Percentiles rank a stretch among this genome's conserved stretches.
phyloP scores from a whole-genome alignment of 495 filamentous ascomycete species.

The Penicillium robsamsonii region DNA sequence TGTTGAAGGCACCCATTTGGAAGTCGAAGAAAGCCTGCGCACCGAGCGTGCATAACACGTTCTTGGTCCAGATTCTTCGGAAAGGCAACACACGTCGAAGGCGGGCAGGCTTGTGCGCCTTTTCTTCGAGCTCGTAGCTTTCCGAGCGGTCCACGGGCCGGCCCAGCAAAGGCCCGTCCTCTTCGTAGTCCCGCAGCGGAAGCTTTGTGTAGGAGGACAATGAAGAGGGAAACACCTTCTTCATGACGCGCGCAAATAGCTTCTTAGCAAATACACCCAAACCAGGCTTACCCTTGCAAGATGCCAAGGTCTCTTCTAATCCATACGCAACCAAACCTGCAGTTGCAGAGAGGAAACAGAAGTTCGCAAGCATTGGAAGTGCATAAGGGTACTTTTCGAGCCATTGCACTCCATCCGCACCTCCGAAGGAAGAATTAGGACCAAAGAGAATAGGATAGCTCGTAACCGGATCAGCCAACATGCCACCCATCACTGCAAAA shows the following conservation, averaged over 20 bases:
- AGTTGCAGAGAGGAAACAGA: conserved; percentile 57
- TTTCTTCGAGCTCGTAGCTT: conserved; percentile 45
- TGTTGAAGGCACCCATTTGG: conserved; percentile 79
- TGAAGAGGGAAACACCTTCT: conserved; percentile 31
- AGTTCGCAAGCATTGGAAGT: conserved; percentile 71
- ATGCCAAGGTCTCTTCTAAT: conserved; percentile 60
- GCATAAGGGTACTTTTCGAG: conserved; percentile 70
- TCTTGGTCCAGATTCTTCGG: conserved; percentile 74
- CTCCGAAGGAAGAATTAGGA: conserved; percentile 49
- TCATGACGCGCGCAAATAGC: conserved; percentile 30
- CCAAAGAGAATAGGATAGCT: conserved; percentile 69
- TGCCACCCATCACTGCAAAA: conserved; percentile 60
- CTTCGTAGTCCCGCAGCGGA: conserved; percentile 39
- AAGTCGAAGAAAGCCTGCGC: conserved; percentile 70
- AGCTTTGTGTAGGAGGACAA: conserved; percentile 38
- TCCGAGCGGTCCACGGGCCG: conserved; percentile 27
- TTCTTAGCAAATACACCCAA: conserved; percentile 35
- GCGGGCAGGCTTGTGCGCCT: conserved; percentile 31
- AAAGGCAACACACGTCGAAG: conserved; percentile 55
- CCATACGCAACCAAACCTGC: conserved; percentile 58
- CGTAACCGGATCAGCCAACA: conserved; percentile 70
- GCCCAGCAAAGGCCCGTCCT: conserved; percentile 35
- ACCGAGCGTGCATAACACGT: conserved; percentile 66
- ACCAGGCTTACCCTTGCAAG: conserved; percentile 48
- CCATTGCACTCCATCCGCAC: conserved; percentile 57